These are phyloP conservation scores for Taiozyma sp. DNA, from an alignment of 1,139 yeast genomes.

Conservation along the genomic window DNA sequence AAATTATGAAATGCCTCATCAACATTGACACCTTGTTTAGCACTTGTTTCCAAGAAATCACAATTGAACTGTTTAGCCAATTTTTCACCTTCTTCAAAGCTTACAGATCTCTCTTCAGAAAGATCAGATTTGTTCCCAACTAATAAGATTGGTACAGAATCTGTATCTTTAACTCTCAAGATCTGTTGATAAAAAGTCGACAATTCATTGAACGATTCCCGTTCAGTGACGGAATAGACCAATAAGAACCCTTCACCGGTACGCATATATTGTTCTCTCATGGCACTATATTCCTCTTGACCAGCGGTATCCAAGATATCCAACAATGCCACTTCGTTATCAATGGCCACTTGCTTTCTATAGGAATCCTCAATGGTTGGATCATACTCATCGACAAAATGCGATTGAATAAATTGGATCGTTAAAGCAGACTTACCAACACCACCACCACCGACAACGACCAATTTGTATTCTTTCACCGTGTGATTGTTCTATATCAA, in stretches of 20 bases:
- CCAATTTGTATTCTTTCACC: slow-evolving; percentile 70
- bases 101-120: slow-evolving; percentile 71
- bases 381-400: slow-evolving; percentile 93
- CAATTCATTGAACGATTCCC: slow-evolving; percentile 75
- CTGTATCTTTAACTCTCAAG: slow-evolving; percentile 75
- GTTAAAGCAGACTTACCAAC: slow-evolving; percentile 97
- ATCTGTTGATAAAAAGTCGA: slow-evolving; percentile 78
- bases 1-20: slow-evolving; percentile 84
- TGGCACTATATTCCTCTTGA: slow-evolving; percentile 93
- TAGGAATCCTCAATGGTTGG: slow-evolving; percentile 96
- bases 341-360: slow-evolving; percentile 74
- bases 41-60: slow-evolving; percentile 87
- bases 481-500: slow-evolving; percentile 10
- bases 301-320: slow-evolving; percentile 97
- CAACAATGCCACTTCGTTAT: slow-evolving; percentile 69
- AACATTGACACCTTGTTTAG: slow-evolving; percentile 89
- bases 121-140: slow-evolving; percentile 83
- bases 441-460: slow-evolving; percentile 98
- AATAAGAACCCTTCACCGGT: slow-evolving; percentile 88
- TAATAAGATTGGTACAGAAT: slow-evolving; percentile 64
- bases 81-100: slow-evolving; percentile 75
- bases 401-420: slow-evolving; percentile 83
- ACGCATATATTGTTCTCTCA: slow-evolving; percentile 92
- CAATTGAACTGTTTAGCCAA: slow-evolving; percentile 72
- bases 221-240: slow-evolving; percentile 79